Evolutionary conservation across 306 rosid species (phyloP).

Genomic region (Heteromeles arbutifolia): DNA sequence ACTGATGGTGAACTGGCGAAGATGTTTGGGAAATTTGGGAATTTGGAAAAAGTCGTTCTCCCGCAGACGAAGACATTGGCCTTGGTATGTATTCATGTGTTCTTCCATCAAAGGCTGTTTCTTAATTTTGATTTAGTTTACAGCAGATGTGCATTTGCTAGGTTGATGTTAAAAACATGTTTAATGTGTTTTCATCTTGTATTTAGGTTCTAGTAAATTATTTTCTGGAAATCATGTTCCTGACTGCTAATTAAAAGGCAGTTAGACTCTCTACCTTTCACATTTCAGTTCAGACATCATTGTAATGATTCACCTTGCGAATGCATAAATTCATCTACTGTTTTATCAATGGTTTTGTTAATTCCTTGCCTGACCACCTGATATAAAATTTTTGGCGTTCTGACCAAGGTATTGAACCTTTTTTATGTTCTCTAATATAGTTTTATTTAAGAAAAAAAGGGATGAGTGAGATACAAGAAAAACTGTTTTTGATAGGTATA

Average conservation of each 20-base stretch:
- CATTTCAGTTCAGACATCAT: neutral
- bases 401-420: neutral
- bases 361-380: neutral
- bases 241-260: neutral
- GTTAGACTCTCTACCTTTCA: neutral
- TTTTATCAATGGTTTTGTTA: neutral
- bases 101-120: neutral
- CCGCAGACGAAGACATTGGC: conserved; percentile 88
- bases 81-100: conserved; percentile 45
- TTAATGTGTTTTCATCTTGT: neutral
- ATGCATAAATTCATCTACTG: neutral
- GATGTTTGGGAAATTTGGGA: conserved; percentile 83
- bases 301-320: neutral
- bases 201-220: neutral
- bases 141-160: conserved; percentile 5
- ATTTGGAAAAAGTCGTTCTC: conserved; percentile 78
- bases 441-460: neutral
- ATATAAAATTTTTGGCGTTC: neutral
- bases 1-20: conserved; percentile 69
- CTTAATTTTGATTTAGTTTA: neutral
- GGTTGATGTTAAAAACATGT: neutral
- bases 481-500: too few relatives aligned
- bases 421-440: too few relatives aligned
- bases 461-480: too few relatives aligned
- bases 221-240: neutral